Evolutionary conservation across 805 yeast species (phyloP).

Genomic region (Cyberlindnera xylosilytica): DNA sequence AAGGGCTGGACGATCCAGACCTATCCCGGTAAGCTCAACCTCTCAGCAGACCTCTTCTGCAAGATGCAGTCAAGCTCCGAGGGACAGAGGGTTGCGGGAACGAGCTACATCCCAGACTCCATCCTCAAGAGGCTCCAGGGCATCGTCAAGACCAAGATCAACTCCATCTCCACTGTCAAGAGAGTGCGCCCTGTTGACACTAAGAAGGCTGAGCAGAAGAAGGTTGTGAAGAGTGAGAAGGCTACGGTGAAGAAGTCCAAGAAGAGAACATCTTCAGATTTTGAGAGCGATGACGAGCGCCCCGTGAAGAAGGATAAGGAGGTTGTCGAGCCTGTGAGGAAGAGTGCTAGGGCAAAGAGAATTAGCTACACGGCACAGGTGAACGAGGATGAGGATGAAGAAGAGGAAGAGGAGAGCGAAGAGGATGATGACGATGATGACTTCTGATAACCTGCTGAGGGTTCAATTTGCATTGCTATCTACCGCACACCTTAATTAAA

Average conservation of each 20-base stretch:
- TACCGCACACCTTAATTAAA: too few species aligned
- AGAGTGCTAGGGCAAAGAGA: slow-evolving; percentile 37
- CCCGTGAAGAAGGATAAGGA: slow-evolving; percentile 12
- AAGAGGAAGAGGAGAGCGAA: slow-evolving; percentile 8
- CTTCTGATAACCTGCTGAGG: too few species aligned
- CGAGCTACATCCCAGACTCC: slow-evolving; percentile 51
- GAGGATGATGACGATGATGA: not conserved
- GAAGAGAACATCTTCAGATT: slow-evolving; percentile 11
- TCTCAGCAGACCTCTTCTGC: slow-evolving; percentile 69
- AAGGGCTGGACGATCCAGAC: slow-evolving; percentile 70
- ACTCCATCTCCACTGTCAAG: slow-evolving; percentile 23
- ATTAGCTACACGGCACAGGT: slow-evolving; percentile 34
- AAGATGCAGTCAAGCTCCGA: slow-evolving; percentile 55
- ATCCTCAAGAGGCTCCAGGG: slow-evolving; percentile 36
- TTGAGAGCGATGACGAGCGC: slow-evolving; percentile 24
- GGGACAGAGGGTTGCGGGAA: slow-evolving; percentile 54
- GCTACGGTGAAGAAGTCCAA: slow-evolving; percentile 9
- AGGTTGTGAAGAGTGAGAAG: slow-evolving; percentile 11
- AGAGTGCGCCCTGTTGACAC: slow-evolving; percentile 11
- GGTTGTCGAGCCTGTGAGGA: slow-evolving; percentile 34
- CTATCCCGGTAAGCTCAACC: slow-evolving; percentile 75
- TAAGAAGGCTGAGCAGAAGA: slow-evolving; percentile 21
- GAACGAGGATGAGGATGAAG: slow-evolving; percentile 17
- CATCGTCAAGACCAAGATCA: slow-evolving; percentile 33
- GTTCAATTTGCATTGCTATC: too few species aligned